A percentile compares a stretch with the other conserved stretches of the same genome.
Conservation (phyloP, 441 rosid genomes). For the Bruguiera hainesii region DNA sequence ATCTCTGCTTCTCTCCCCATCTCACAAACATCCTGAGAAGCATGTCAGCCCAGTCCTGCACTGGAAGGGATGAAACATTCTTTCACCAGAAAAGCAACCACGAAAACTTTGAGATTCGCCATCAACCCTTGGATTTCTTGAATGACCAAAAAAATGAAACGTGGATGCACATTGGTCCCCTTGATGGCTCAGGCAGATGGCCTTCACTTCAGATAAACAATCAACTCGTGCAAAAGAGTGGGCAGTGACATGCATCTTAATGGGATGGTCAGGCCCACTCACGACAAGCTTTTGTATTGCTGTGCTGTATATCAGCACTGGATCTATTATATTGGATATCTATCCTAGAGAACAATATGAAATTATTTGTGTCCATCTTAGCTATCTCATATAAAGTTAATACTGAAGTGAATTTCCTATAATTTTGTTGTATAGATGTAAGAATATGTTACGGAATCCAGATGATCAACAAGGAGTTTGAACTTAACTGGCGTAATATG, state of each 20-base stretch:
- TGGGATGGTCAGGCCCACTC: no score
- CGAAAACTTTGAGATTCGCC: constrained; percentile 1
- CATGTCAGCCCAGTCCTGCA: constrained; percentile 99
- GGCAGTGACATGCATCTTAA: no score
- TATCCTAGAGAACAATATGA: no score
- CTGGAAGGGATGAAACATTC: constrained; percentile 50
- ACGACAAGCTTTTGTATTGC: no score
- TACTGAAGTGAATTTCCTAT: no score
- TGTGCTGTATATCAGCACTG: no score
- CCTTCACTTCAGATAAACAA: no score
- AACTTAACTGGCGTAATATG: neutral
- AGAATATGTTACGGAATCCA: neutral
- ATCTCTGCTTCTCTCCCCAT: constrained; percentile 94
- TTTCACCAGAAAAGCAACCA: constrained; percentile 25
- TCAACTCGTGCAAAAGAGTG: no score
- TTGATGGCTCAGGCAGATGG: neutral
- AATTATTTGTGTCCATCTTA: no score
- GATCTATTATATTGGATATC: no score
- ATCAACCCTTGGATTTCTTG: constrained; percentile 1
- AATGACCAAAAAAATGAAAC: neutral
- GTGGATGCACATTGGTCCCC: neutral
- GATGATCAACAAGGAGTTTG: neutral
- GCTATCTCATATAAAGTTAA: no score
- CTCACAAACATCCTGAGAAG: constrained; percentile 93
- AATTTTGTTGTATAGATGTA: neutral